Evolutionary conservation across 2,329 filamentous ascomycete genomes (phyloP), one percentile per base, ranked within the genome.

Genomic region (Berkeleyomyces rouxiae): DNA sequence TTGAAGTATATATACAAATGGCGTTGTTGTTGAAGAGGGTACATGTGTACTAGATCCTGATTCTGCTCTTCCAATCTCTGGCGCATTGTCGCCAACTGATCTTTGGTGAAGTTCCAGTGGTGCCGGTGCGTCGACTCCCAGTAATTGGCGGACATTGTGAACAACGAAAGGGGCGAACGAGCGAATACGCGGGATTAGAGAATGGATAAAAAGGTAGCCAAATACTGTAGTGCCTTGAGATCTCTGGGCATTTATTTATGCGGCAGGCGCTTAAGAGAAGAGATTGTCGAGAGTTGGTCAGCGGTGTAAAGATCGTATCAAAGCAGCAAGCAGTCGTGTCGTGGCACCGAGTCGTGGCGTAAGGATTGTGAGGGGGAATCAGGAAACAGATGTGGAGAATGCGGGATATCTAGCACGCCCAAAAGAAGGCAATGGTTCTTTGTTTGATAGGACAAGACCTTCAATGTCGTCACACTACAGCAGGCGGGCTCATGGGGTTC

Each of bases 111-210:
- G 63, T 89, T 87, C 93, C 93, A 99, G 76, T 88, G 83, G 68
- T 84, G 86, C 68, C 86, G 83, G 75, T 99, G 93, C 36, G 90
- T 93, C 62, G 93, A 97, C 67, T 90, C 87, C 91, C 91, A 99
- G 76, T 92, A 99, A 74, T 92, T 96, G 71, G 91, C 88, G 42
- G 92, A 89, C 92, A 96, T 96, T 61, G 64, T 58, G 60, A 23
- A 23, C 23, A 23, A 16, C 33, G 36, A 13, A 13, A 5, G 10
- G 7, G 16, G n/a, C 5, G 40, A 11, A 2, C 2, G 53, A 33
- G 16, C 13, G 16, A 40, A 43, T 9, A 44, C 11, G 9, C 10
- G 6, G 10, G 5, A 2, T 10, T n/a, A 44, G 16, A 10, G 7
- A 46, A 2, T 36, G 36, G 13, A 33, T 23, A 16, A 51, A 11